Evolutionary conservation across 2,329 filamentous ascomycete species (phyloP).

Genomic region (Ascocoryne sarcoides): DNA sequence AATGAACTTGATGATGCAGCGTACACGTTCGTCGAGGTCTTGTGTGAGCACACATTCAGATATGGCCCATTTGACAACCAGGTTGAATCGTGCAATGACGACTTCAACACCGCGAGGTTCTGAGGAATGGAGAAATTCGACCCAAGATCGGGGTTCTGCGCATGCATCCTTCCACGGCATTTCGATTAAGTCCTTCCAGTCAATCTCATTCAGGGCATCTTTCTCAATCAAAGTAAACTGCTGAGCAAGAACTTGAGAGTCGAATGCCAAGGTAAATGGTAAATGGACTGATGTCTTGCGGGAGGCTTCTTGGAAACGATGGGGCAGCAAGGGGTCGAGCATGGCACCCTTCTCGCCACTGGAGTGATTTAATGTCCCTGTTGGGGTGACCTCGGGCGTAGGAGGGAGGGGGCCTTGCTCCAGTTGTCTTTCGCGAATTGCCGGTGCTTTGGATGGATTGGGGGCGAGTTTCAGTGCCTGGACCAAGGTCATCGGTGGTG

Average conservation of each 20-base stretch:
- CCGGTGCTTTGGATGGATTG: conserved; percentile 27
- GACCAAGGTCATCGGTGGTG: conserved; percentile 39
- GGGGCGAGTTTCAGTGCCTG: conserved; percentile 40
- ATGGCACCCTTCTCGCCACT: conserved; percentile 13
- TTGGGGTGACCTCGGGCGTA: conserved; percentile 27
- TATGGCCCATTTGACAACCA: conserved; percentile 80
- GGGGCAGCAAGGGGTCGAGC: conserved; percentile 18
- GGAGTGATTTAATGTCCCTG: conserved; percentile 10
- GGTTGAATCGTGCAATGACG: conserved; percentile 77
- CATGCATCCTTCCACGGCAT: conserved; percentile 71
- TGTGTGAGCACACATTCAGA: conserved; percentile 72
- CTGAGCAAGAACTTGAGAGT: conserved; percentile 69
- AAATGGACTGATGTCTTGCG: conserved; percentile 43
- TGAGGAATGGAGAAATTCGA: conserved; percentile 65
- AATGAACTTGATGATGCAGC: conserved; percentile 72
- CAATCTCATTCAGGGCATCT: conserved; percentile 75
- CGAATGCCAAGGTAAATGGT: conserved; percentile 73
- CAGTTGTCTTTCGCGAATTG: conserved; percentile 28
- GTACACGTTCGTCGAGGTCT: conserved; percentile 60
- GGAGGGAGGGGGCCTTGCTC: conserved; percentile 19
- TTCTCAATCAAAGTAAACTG: conserved; percentile 83
- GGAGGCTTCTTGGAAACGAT: conserved; percentile 22
- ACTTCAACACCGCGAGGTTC: conserved; percentile 72
- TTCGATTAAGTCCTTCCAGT: conserved; percentile 80
- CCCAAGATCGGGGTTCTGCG: conserved; percentile 65